These are phyloP conservation scores for Phytophthora syringae DNA, from an alignment of 352 stramenopile species.

Conservation along the genomic window DNA sequence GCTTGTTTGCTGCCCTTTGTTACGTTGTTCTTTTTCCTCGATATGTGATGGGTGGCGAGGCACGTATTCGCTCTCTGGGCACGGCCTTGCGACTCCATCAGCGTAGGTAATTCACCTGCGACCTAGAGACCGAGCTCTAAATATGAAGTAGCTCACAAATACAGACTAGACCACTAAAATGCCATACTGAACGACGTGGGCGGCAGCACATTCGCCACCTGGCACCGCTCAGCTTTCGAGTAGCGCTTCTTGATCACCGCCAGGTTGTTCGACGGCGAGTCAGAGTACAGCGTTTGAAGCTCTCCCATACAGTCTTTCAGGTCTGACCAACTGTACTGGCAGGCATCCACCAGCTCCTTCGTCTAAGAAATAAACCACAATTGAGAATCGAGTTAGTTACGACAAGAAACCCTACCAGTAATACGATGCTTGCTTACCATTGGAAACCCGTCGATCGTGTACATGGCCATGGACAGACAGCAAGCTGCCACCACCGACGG, in stretches of 20 bases:
- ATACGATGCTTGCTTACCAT: slow-evolving; percentile 50
- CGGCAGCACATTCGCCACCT: slow-evolving; percentile 77
- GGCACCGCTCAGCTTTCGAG: slow-evolving; percentile 83
- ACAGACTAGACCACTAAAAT: slow-evolving; percentile 66
- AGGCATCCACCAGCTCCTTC: slow-evolving; percentile 82
- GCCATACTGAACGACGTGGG: slow-evolving; percentile 84
- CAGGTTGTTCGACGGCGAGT: slow-evolving; percentile 81
- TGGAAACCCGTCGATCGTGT: slow-evolving; percentile 79
- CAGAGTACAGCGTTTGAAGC: slow-evolving; percentile 83
- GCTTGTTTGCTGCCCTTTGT: slow-evolving; percentile 38
- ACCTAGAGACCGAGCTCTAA: slow-evolving; percentile 52
- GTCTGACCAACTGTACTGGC: slow-evolving; percentile 75
- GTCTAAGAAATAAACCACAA: slow-evolving; percentile 57
- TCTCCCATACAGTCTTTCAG: slow-evolving; percentile 86
- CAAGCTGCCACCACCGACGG: slow-evolving; percentile 87
- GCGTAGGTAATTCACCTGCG: slow-evolving; percentile 26
- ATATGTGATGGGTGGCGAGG: slow-evolving; percentile 39
- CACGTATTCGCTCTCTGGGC: slow-evolving; percentile 29
- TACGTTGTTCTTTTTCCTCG: slow-evolving; percentile 35
- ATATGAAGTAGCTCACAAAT: slow-evolving; percentile 57
- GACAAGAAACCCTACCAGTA: no score
- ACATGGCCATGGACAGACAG: slow-evolving; percentile 89
- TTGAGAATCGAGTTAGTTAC: no score
- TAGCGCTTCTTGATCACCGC: slow-evolving; percentile 91
- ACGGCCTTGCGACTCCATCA: slow-evolving; percentile 20